Evolutionary conservation across 2,329 filamentous ascomycete species (phyloP), one percentile per base, ranked within the genome.

Genomic region (Ascochyta koolunga): DNA sequence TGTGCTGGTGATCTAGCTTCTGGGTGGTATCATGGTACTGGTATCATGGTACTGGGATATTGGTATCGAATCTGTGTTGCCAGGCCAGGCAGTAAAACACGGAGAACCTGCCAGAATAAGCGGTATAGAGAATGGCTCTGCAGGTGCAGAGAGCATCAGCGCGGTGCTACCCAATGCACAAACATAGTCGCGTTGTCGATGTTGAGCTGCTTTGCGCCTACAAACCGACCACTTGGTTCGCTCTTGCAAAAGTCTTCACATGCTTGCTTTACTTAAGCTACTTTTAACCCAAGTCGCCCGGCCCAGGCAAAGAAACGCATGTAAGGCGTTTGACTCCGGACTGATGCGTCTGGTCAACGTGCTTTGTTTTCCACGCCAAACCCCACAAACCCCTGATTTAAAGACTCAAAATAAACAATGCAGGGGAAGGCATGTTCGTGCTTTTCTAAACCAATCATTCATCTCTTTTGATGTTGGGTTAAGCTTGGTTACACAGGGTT

Each of bases 401-500:
- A 52, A 50, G 45, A 51, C 47, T 39, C 33, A 47, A 27, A 57
- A 46, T 52, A 56, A 35, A 40, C 45, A 24, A 27, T 37, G 22
- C 45, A 54, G 45, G 51, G 50, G 35, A 41, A 29, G 29, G 35
- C 35, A 36, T 45, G 40, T 37, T 24, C 21, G 37, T 18, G 33
- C 40, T 32, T 15, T 21, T 54, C 44, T 24, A 24, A n/a, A 5
- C 40, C 45, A 49, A 59, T 37, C 54, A 24, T 24, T 42, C 32
- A 37, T 47, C 16, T 31, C 10, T 48, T 53, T 60, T 61, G 54
- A 58, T 42, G 35, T 16, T 32, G 38, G 31, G 39, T 51, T 51
- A 58, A 56, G 32, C 48, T 37, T 56, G 57, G 67, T 69, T 61
- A 62, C 66, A 70, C 68, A 65, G 51, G 39, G 42, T 56, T 56